These are phyloP conservation scores for Urtica urens DNA, from an alignment of 306 rosid species.

Conservation along the genomic window DNA sequence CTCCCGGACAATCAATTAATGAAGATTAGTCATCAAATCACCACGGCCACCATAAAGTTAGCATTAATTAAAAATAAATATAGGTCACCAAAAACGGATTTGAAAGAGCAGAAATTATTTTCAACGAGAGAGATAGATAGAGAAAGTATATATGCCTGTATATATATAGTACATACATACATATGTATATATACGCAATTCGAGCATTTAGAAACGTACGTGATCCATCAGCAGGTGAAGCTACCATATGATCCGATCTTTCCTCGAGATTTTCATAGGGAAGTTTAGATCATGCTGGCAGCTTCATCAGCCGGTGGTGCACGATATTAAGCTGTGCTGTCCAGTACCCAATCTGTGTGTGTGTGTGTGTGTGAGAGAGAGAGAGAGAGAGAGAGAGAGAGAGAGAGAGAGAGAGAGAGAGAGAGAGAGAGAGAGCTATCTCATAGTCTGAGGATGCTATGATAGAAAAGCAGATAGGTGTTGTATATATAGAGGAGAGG, in stretches of 20 bases:
- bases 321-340: slow-evolving; percentile 22
- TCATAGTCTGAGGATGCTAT: slow-evolving; percentile 1
- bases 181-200: neutral
- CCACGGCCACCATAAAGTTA: too few relatives aligned
- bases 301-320: slow-evolving; percentile 59
- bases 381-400: neutral
- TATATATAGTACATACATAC: too few relatives aligned
- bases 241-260: slow-evolving; percentile 68
- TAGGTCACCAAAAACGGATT: neutral
- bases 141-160: neutral
- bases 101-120: neutral
- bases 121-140: neutral
- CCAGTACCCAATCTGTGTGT: neutral
- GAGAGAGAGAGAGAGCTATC: neutral
- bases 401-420: neutral
- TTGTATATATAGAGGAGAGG: slow-evolving; percentile 36
- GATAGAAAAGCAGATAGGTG: slow-evolving; percentile 15
- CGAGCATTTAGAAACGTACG: too few relatives aligned
- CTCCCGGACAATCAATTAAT: too few relatives aligned
- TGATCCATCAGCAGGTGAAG: slow-evolving; percentile 68
- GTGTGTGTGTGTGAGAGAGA: neutral
- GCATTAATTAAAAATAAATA: neutral
- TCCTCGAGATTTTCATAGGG: slow-evolving; percentile 27
- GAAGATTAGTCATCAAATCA: too few relatives aligned
- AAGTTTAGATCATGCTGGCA: slow-evolving; percentile 85